A percentile compares a stretch with the other conserved stretches of the same genome.
These are phyloP conservation scores for Acer negundo DNA, from an alignment of 345 rosid genomes.

Conservation along the genomic window DNA sequence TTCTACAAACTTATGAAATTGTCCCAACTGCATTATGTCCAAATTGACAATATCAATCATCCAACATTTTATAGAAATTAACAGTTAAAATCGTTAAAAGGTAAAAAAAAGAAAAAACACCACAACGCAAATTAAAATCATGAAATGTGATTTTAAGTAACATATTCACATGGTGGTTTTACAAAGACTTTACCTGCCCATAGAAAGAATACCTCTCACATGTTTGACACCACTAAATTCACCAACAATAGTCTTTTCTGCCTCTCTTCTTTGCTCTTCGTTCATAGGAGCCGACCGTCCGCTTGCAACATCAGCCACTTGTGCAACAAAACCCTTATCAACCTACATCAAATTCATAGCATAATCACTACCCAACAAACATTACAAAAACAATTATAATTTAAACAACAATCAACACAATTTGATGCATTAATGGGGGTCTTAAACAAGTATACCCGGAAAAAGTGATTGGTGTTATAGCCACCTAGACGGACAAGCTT, in stretches of 20 bases:
- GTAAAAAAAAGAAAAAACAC: too few species aligned
- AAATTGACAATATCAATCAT: neutral
- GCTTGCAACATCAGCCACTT: conserved; percentile 86
- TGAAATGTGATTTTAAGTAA: neutral
- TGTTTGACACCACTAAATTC: conserved; percentile 92
- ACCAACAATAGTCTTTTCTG: conserved; percentile 72
- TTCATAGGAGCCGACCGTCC: conserved; percentile 93
- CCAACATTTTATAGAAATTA: neutral
- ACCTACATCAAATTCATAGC: conserved; percentile 45
- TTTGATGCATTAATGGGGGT: neutral
- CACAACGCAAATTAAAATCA: neutral
- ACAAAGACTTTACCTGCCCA: conserved; percentile 64
- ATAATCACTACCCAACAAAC: neutral
- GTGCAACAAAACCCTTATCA: conserved; percentile 95
- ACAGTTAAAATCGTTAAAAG: neutral
- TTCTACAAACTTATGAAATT: neutral
- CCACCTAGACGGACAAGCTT: conserved; percentile 93
- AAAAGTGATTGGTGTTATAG: conserved; percentile 88
- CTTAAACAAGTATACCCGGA: conserved; percentile 57
- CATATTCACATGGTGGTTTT: neutral
- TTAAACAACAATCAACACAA: neutral
- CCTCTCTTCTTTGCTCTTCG: conserved; percentile 70
- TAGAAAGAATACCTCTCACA: conserved; percentile 85
- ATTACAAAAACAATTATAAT: neutral
- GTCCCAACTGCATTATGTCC: neutral